These are phyloP conservation scores for Gossypium lobatum DNA, from an alignment of 441 rosid genomes.

Conservation along the genomic window DNA sequence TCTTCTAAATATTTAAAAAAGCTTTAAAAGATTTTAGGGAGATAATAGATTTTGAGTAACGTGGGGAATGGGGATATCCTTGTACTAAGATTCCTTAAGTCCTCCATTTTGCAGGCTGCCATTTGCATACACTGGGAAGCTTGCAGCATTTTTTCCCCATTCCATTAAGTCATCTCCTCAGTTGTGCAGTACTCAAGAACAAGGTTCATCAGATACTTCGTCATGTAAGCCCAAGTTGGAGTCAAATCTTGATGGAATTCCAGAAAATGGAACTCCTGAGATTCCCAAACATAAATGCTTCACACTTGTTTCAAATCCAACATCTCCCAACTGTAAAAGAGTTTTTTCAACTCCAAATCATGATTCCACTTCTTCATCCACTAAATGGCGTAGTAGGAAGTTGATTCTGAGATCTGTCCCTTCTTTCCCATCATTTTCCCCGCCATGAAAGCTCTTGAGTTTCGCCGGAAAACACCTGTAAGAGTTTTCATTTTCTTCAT, in stretches of 20 bases:
- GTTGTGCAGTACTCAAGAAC: conserved; percentile 14
- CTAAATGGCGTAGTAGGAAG: conserved; percentile 17
- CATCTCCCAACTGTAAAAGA: conserved; percentile 28
- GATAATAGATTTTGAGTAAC: neutral
- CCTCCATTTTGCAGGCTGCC: conserved; percentile 2
- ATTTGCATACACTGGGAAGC: conserved; percentile 10
- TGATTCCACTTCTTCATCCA: conserved; percentile 22
- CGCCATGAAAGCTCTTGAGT: conserved; percentile 14
- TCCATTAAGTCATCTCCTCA: conserved; percentile 1
- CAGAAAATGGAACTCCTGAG: conserved; percentile 24
- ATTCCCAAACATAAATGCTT: conserved; percentile 1
- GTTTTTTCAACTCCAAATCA: conserved; percentile 10
- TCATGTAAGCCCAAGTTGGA: conserved; percentile 13
- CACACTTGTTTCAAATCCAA: conserved; percentile 5
- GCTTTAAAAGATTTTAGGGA: neutral
- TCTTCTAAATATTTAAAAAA: neutral
- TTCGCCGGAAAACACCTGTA: neutral
- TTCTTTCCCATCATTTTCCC: conserved; percentile 18
- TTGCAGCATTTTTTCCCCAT: conserved; percentile 11
- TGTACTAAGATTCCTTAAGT: neutral
- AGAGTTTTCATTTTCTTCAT: neutral
- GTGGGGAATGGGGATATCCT: neutral
- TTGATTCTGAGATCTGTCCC: conserved; percentile 27
- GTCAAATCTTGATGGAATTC: conserved; percentile 14
- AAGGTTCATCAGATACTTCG: conserved; percentile 5